Percentiles rank a stretch among this genome's conserved stretches.
Evolutionary conservation across 2,329 filamentous ascomycete genomes (phyloP).

Genomic region (Penicillium aurantiogriseum): DNA sequence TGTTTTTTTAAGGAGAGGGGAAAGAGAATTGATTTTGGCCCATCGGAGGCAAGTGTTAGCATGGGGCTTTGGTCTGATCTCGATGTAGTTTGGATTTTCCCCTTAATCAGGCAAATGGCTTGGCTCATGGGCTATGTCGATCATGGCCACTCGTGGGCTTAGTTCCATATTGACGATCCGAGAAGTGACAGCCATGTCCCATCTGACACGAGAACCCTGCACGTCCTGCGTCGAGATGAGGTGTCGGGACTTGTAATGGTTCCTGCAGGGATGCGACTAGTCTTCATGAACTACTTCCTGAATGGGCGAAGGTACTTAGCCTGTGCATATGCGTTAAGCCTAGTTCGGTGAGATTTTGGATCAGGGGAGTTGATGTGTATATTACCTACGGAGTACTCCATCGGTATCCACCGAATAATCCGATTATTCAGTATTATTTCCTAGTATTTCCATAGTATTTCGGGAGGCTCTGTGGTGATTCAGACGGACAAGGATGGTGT

Average conservation of each 20-base stretch:
- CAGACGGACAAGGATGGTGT: conserved; percentile 12
- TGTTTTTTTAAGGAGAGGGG: too few relatives aligned
- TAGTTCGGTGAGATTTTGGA: neutral
- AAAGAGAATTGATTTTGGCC: neutral
- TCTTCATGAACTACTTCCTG: conserved; percentile 18
- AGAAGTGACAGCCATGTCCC: conserved; percentile 9
- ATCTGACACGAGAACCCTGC: conserved; percentile 17
- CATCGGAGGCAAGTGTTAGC: neutral
- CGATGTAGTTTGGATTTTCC: neutral
- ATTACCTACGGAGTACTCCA: too few relatives aligned
- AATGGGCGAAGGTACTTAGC: conserved; percentile 1
- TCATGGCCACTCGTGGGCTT: neutral
- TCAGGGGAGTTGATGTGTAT: neutral
- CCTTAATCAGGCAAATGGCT: neutral
- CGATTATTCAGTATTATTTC: neutral
- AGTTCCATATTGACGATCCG: conserved; percentile 2
- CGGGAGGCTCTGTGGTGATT: conserved; percentile 19
- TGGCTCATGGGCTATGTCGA: neutral
- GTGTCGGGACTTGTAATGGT: conserved; percentile 11
- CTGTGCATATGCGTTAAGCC: neutral
- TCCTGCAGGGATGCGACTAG: conserved; percentile 23
- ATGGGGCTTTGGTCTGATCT: neutral
- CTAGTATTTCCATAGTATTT: neutral
- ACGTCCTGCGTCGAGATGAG: conserved; percentile 17
- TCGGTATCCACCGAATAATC: too few relatives aligned